Evolutionary conservation across 371 early-diverging fungal genomes (phyloP), one percentile per base, ranked within the genome.

Genomic region (Phascolomyces articulosus): DNA sequence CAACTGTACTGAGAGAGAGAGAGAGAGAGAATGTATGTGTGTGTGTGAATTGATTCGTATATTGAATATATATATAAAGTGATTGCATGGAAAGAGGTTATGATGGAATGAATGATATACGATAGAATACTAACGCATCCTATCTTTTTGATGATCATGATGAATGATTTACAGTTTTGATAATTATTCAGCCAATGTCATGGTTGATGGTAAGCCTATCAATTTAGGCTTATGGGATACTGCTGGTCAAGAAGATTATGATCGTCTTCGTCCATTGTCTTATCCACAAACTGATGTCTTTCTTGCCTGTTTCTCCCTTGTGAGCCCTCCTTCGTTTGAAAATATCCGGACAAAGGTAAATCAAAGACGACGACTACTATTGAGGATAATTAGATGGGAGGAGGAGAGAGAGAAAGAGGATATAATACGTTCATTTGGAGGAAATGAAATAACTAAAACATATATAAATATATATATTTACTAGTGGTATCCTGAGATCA

Each of bases 211-310:
- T 51, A 91, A 91, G 65, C 91, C 89, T 40, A 89, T 91, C 70
- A 90, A 90, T 67, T 71, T 96, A 44, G 90, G 90, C 38, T 78
- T 96, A 41, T 97, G 96, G 96, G 96, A 97, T 78, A 96, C 96
- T 40, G 98, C 98, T 65, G 99, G 99, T 62, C 99, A 99, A 80
- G 99, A 99, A 85, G 98, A 98, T 92, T 96, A 98, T 74, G 97
- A 98, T 72, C 96, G 97, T 72, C 94, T 99, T 60, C 96, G 98
- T 41, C 89, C 91, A 4, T 77, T 94, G 24, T 92, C 92, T 11
- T 95, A 93, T 73, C 92, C 93, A 34, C 90, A 95, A 64, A 92
- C 95, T n/a, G 92, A 96, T 70, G 91, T 95, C 2, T 90, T 95
- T 77, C 72, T 96, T 47, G 85, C 94, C 62, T 93, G 95, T 73